Conservation (phyloP, 495 filamentous ascomycete genomes). For the Trichocladium antarcticum region DNA sequence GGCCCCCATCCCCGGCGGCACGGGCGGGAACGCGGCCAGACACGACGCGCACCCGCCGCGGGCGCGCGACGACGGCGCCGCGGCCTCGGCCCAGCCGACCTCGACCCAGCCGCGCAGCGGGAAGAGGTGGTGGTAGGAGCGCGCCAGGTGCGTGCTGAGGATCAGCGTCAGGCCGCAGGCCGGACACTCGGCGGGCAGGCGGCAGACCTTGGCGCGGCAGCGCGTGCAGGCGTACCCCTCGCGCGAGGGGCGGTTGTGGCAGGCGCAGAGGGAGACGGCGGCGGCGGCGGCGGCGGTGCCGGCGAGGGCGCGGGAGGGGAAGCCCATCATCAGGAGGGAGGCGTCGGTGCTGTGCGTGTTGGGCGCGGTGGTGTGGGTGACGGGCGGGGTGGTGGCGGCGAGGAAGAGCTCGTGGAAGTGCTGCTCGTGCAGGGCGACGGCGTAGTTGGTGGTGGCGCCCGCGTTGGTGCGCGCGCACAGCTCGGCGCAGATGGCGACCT, state of each 20-base stretch:
- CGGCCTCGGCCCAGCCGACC: constrained; percentile 69
- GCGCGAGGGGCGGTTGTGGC: constrained; percentile 70
- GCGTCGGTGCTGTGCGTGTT: constrained; percentile 41
- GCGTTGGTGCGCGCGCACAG: constrained; percentile 77
- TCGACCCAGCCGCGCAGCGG: constrained; percentile 83
- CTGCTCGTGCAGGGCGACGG: constrained; percentile 75
- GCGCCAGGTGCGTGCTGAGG: constrained; percentile 85
- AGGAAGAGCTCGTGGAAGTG: constrained; percentile 85
- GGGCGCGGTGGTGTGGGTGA: constrained; percentile 46
- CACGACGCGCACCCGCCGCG: constrained; percentile 46
- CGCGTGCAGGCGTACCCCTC: constrained; percentile 90
- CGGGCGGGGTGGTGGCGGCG: constrained; percentile 77
- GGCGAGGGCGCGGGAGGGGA: constrained; percentile 83
- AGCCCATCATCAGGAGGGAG: constrained; percentile 93
- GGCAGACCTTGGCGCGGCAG: constrained; percentile 82
- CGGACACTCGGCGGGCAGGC: constrained; percentile 83
- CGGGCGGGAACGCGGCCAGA: constrained; percentile 40
- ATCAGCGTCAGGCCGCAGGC: constrained; percentile 88
- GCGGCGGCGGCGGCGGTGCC: neutral
- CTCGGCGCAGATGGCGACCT: constrained; percentile 84
- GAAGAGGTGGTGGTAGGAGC: constrained; percentile 94
- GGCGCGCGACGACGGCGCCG: constrained; percentile 3
- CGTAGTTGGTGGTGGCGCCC: constrained; percentile 63
- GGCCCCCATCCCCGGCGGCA: neutral
- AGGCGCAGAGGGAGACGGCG: constrained; percentile 67